phyloP scores from a whole-genome alignment of 768 basidiomycete genomes.

The Hysterangium stoloniferum region DNA sequence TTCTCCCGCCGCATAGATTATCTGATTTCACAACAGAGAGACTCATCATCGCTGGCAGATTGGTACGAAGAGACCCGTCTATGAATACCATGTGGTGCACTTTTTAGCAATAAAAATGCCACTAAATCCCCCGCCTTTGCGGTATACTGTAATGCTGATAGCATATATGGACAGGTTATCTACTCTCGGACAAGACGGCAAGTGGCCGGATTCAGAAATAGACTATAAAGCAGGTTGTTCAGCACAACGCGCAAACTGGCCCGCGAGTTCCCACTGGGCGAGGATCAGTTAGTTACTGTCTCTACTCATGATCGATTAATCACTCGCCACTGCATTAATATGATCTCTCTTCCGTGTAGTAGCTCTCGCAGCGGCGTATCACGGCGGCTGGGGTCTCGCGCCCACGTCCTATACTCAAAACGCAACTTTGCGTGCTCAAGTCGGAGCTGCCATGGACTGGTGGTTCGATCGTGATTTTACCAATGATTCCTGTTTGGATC shows the following conservation, averaged over 20 bases:
- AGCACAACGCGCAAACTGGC: constrained; percentile 63
- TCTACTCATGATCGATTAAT: not conserved
- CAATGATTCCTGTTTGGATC: constrained; percentile 43
- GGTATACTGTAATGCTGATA: not conserved
- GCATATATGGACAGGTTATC: constrained; percentile 31
- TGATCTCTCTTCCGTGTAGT: constrained; percentile 28
- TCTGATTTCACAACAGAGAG: not conserved
- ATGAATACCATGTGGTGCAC: too few species aligned
- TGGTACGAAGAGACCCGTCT: not conserved
- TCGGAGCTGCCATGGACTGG: constrained; percentile 45
- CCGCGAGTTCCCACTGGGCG: constrained; percentile 49
- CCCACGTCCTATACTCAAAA: constrained; percentile 34
- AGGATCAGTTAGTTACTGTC: constrained; percentile 16
- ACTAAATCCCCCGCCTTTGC: too few species aligned
- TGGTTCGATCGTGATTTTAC: constrained; percentile 60
- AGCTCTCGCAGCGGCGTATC: constrained; percentile 49
- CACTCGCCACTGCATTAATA: too few species aligned
- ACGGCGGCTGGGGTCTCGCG: constrained; percentile 37
- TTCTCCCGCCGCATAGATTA: constrained; percentile 2
- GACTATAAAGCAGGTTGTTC: constrained; percentile 57
- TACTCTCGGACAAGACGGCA: constrained; percentile 34
- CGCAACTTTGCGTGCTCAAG: constrained; percentile 31
- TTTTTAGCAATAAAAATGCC: too few species aligned
- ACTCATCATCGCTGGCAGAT: not conserved
- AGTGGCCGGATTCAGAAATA: constrained; percentile 49